Conservation (phyloP, 371 early-diverging fungal species). For the Mortierella sp. region DNA sequence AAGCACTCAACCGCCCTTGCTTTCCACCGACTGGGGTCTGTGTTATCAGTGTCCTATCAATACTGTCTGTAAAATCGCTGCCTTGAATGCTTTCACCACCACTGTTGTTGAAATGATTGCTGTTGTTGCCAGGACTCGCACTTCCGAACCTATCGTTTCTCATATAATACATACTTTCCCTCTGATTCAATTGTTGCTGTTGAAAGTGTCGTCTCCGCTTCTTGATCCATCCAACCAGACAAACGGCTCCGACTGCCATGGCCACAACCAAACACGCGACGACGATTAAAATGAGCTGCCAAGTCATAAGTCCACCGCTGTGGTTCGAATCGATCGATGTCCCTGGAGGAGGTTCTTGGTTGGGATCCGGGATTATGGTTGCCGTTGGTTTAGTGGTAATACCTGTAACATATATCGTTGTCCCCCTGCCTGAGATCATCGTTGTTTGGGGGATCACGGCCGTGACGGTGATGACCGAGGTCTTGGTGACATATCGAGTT, state of each 20-base stretch:
- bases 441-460: constrained; percentile 29
- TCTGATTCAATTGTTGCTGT: neutral
- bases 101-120: neutral
- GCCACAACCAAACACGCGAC: constrained; percentile 27
- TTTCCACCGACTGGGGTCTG: neutral
- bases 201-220: constrained; percentile 1
- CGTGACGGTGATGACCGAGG: constrained; percentile 25
- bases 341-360: constrained; percentile 23
- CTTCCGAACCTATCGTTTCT: neutral
- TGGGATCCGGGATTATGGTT: constrained; percentile 35
- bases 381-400: constrained; percentile 9
- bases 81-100: constrained; percentile 2
- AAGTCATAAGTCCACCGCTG: constrained; percentile 6
- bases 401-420: constrained; percentile 30
- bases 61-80: constrained; percentile 11
- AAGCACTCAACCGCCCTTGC: constrained; percentile 8
- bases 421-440: constrained; percentile 25
- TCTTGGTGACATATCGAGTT: constrained; percentile 35
- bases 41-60: neutral
- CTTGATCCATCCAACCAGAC: constrained; percentile 17
- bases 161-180: neutral
- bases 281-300: constrained; percentile 34
- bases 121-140: no score
- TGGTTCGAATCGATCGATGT: neutral
- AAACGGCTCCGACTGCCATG: constrained; percentile 13